Base-by-base conservation (phyloP, 1,139 yeast genomes). In the Diutina catenulata region DNA sequence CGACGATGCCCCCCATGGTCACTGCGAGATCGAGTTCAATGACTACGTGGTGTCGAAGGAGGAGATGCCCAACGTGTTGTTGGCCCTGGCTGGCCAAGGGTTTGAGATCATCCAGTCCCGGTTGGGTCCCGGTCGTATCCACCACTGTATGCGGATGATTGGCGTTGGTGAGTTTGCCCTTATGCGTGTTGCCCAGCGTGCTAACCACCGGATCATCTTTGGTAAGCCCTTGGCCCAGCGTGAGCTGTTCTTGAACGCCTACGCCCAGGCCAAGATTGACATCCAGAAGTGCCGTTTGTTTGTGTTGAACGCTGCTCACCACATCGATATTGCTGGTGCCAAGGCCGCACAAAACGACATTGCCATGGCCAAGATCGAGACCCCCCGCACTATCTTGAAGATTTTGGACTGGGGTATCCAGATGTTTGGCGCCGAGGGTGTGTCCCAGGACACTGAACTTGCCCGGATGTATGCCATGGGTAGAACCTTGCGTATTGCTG, bases 1-100 rank as follows among this genome's bases (percentile, higher is more conserved):
- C 46, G 84, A 77, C 48, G 84, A 77, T 50, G 83, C 83, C 26
- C 86, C 86, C 5, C 84, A 78, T 50, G 86, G 86, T 8, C 86
- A 78, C 50, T 71, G 74, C 59, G 84, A 78, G 52, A 64, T 79
- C 45, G 60, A 57, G 38, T 78, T 79, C 52, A 56, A 62, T 33
- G 57, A 73, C 50, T 70, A 64, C 46, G 74, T 67, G 43, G 66
- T 77, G 9, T 68, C 76, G 3, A 39, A 46, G 3, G 63, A 59
- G 10, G 68, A 62, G 32, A 62, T 56, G 59, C 55, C 57, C 7
- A 49, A 64, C 44, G 49, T 49, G n/a, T 53, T 70, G 16, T 56
- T 74, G 47, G 73, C 73, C 11, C 59, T 60, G 28, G 66, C 63
- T 33, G 83, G 84, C 32, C 67, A 70, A 43, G 87, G 86, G 1